Evolutionary conservation across 352 stramenopile species (phyloP).

Genomic region (Thraustochytrium sp.): DNA sequence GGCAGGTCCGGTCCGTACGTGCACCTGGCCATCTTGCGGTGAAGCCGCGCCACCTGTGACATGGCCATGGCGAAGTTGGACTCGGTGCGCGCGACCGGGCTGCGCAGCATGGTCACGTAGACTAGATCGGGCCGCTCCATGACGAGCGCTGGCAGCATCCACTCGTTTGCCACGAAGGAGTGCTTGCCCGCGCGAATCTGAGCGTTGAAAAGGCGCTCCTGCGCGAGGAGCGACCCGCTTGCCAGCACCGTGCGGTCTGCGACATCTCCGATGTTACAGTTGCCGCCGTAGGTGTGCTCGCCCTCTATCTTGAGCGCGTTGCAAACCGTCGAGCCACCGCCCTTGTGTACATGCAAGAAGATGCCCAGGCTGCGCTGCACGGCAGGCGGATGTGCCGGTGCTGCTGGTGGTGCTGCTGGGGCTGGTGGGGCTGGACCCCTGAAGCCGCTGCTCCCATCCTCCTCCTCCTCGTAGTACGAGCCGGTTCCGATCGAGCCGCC

Average conservation of each 20-base stretch:
- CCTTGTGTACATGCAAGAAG: slow-evolving; percentile 29
- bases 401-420: neutral
- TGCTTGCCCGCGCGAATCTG: neutral
- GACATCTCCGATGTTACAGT: neutral
- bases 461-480: no score
- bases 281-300: neutral
- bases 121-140: neutral
- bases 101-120: slow-evolving; percentile 27
- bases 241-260: neutral
- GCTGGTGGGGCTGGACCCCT: no score
- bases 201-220: neutral
- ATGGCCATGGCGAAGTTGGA: slow-evolving; percentile 15
- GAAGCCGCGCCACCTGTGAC: neutral
- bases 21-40: neutral
- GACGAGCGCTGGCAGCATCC: slow-evolving; percentile 1
- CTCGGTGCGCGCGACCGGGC: slow-evolving; percentile 3
- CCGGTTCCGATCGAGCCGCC: no score
- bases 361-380: neutral
- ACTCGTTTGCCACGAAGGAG: slow-evolving; percentile 26
- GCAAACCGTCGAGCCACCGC: neutral
- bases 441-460: no score
- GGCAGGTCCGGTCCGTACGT: neutral
- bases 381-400: neutral
- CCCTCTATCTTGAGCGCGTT: neutral
- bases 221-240: neutral